Conservation (phyloP, 2,329 filamentous ascomycete genomes). For the Botrytis cinerea region DNA sequence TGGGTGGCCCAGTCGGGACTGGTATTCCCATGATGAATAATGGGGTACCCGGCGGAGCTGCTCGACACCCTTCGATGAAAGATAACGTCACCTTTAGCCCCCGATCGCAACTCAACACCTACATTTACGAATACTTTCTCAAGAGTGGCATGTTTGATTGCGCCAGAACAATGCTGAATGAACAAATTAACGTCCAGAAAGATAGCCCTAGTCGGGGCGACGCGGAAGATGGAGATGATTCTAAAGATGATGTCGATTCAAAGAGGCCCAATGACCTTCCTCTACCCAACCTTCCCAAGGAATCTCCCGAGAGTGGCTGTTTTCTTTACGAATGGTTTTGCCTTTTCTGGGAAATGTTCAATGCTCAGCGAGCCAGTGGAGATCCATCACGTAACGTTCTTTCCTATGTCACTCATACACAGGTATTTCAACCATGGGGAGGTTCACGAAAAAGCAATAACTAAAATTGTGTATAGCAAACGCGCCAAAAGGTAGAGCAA, state of each 20-base stretch:
- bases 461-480: slow-evolving; percentile 56
- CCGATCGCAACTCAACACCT: slow-evolving; percentile 72
- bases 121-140: slow-evolving; percentile 90
- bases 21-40: slow-evolving; percentile 64
- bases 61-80: slow-evolving; percentile 39
- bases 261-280: slow-evolving; percentile 83
- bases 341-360: slow-evolving; percentile 95
- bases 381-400: slow-evolving; percentile 64
- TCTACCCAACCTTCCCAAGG: slow-evolving; percentile 66
- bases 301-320: slow-evolving; percentile 64
- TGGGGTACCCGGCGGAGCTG: slow-evolving; percentile 42
- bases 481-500: slow-evolving; percentile 71
- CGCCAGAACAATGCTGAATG: slow-evolving; percentile 72
- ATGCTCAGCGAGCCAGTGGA: slow-evolving; percentile 71
- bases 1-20: slow-evolving; percentile 65
- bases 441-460: slow-evolving; percentile 25
- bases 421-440: slow-evolving; percentile 60
- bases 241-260: slow-evolving; percentile 71
- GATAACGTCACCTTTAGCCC: slow-evolving; percentile 36
- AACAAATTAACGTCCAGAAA: slow-evolving; percentile 67
- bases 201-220: slow-evolving; percentile 70
- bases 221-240: slow-evolving; percentile 73
- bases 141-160: slow-evolving; percentile 82
- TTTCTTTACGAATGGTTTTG: slow-evolving; percentile 99
- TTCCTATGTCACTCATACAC: slow-evolving; percentile 79